Base-by-base conservation (phyloP, 1,139 yeast species). In the Taphrina betulina region DNA sequence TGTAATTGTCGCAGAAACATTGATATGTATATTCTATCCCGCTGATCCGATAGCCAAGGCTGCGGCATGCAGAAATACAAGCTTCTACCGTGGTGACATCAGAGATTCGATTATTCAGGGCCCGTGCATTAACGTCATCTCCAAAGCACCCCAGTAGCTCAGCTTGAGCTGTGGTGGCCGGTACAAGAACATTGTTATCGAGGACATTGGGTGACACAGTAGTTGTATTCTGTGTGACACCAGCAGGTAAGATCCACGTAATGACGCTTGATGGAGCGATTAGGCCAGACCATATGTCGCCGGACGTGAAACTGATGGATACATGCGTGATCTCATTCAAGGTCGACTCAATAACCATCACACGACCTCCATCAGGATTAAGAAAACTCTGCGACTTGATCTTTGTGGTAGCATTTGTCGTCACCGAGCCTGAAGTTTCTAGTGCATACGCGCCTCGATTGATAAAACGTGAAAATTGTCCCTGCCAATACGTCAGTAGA, bases 1-100 rank as follows among this genome's bases (percentile, higher is more conserved):
- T 20, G 4, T 26, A 8, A 22, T 48, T 48, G 19, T 46, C 54
- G 33, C 54, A 50, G 41, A 26, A 50, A 33, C 54, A 50, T 22
- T 50, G 38, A 1, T 22, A 12, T 8, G 38, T 37, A 43, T 43
- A 26, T 31, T 43, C 48, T 2, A 43, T 26, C 20, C 48, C 48
- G 17, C 37, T 26, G 34, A n/a, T 20, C 5, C 37, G n/a, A 29
- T 23, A 33, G 29, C 48, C 48, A 5, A 14, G 14, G 20, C 19
- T 7, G 20, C 29, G 5, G 20, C 48, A 43, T 3, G 24, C 29
- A 2, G 36, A 5, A n/a, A n/a, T 19, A 20, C 48, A 43, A n/a
- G 7, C 16, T 20, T 43, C 48, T 14, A 29, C 26, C n/a, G 48
- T 43, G 37, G 31, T 43, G 24, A 28, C 8, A 19, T 19, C 37